These are phyloP conservation scores for Leccinum solheimii DNA, from an alignment of 1,284 basidiomycete genomes.

Conservation along the genomic window DNA sequence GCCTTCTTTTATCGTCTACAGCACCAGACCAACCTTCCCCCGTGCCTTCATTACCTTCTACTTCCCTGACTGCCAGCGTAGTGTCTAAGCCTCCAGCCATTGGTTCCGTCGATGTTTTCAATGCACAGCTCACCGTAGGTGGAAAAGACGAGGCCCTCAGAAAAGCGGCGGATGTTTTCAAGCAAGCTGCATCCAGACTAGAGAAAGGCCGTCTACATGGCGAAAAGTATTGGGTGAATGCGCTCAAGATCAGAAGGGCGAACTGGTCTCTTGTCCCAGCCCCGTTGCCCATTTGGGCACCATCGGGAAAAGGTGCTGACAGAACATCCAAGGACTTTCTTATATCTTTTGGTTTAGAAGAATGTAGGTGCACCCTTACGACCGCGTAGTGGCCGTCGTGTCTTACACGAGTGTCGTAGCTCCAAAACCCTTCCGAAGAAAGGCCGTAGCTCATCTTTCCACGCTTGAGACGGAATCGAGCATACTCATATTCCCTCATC, in stretches of 20 bases:
- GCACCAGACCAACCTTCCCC: slow-evolving; percentile 26
- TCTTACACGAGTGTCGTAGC: slow-evolving; percentile 44
- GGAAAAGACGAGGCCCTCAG: slow-evolving; percentile 76
- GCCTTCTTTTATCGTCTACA: slow-evolving; percentile 50
- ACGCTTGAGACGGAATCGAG: slow-evolving; percentile 44
- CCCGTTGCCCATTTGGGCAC: slow-evolving; percentile 65
- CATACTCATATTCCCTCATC: slow-evolving; percentile 61
- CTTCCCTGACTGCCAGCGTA: slow-evolving; percentile 58
- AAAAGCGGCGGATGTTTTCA: slow-evolving; percentile 69
- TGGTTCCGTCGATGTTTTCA: slow-evolving; percentile 69
- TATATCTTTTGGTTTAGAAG: slow-evolving; percentile 74
- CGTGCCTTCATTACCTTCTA: slow-evolving; percentile 29
- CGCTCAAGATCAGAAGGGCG: slow-evolving; percentile 65
- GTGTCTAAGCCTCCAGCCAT: slow-evolving; percentile 65
- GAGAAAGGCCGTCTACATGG: slow-evolving; percentile 59
- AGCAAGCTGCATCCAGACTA: slow-evolving; percentile 64
- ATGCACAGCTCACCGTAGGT: slow-evolving; percentile 69
- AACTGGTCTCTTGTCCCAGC: slow-evolving; percentile 80
- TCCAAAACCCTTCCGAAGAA: slow-evolving; percentile 56
- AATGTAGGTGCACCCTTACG: slow-evolving; percentile 52
- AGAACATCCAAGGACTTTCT: slow-evolving; percentile 77
- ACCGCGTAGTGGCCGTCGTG: not conserved
- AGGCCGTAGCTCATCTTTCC: slow-evolving; percentile 67
- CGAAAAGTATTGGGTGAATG: slow-evolving; percentile 78
- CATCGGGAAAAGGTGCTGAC: slow-evolving; percentile 71